Evolutionary conservation across 2,329 filamentous ascomycete species (phyloP), one percentile per base, ranked within the genome.

Genomic region (Colletotrichum sp.): DNA sequence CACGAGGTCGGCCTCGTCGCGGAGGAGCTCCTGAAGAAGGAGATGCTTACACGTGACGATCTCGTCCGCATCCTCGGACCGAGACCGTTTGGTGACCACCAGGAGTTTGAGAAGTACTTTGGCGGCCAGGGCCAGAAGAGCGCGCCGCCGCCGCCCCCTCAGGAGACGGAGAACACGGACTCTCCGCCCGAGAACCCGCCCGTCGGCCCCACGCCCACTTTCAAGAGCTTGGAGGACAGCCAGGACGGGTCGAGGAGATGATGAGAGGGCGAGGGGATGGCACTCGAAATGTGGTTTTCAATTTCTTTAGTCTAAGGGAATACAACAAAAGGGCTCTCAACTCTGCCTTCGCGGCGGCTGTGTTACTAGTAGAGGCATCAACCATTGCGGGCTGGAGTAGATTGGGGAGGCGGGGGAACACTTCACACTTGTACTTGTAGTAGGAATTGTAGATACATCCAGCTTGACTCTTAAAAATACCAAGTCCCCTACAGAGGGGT

Each of bases 61-160:
- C 94, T 98, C 91, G 92, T 98, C 66, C 90, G 97, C 32, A 87
- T 99, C 71, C 89, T 99, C 30, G 97, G 97, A 26, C 93, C 93
- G 62, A 88, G 97, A 78, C 95, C 95, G 16, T 98, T 94, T 80
- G 93, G 94, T 55, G 96, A 98, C 80, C 90, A 91, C 75, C 93
- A 94, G 80, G 96, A 98, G 81, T 98, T 99, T 85, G 89, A 93
- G 81, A 98, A 98, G 89, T 99, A 98, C 88, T 99, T 99, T 84
- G 90, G 93, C 79, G 90, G 86, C 85, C 68, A 83, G 82, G 26
- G 82, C 83, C 81, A 90, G 76, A 77, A 89, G 81, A 90, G 89
- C 79, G 87, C 91, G 18, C 91, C 93, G 70, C 89, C 91, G 36
- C 90, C 90, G 52, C 88, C 89, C 75, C 87, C 87, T 21, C 43